These are phyloP conservation scores for Calocera viscosa DNA, from an alignment of 768 basidiomycete genomes.

Conservation along the genomic window DNA sequence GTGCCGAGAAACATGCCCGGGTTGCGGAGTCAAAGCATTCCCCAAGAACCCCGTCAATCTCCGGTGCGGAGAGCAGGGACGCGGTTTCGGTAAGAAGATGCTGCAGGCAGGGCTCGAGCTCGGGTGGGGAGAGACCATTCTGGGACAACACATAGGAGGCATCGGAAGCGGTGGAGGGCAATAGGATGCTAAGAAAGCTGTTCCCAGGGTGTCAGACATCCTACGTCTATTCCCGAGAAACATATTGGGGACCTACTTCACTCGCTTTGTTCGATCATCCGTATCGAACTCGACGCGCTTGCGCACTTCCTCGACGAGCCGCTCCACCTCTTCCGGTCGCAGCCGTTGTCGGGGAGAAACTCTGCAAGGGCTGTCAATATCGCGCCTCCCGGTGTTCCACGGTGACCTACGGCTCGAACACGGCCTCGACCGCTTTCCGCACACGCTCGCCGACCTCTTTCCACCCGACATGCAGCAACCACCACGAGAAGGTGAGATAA, in stretches of 20 bases:
- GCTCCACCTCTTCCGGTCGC: conserved; percentile 52
- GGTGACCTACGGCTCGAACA: conserved; percentile 61
- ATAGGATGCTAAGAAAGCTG: conserved; percentile 61
- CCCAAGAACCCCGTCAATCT: conserved; percentile 60
- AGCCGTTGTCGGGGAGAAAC: conserved; percentile 74
- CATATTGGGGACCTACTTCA: conserved; percentile 18
- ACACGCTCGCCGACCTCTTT: conserved; percentile 67
- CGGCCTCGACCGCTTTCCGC: conserved; percentile 60
- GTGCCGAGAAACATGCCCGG: conserved; percentile 40
- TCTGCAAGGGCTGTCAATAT: conserved; percentile 29
- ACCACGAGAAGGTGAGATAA: conserved; percentile 83
- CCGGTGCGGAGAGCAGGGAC: conserved; percentile 45
- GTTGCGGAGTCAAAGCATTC: conserved; percentile 61
- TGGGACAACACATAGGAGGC: conserved; percentile 56
- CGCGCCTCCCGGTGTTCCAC: neutral
- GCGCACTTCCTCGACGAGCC: conserved; percentile 60
- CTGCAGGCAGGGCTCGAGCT: conserved; percentile 42
- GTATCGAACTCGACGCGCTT: conserved; percentile 59
- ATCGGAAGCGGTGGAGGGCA: conserved; percentile 61
- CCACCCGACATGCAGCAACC: conserved; percentile 88
- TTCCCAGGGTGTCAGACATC: neutral
- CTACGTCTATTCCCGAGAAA: neutral
- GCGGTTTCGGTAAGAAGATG: conserved; percentile 59
- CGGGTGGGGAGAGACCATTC: conserved; percentile 38
- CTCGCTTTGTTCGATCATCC: conserved; percentile 37